phyloP scores from a whole-genome alignment of 2,329 filamentous ascomycete genomes.

The Penicillium aurantiogriseum region DNA sequence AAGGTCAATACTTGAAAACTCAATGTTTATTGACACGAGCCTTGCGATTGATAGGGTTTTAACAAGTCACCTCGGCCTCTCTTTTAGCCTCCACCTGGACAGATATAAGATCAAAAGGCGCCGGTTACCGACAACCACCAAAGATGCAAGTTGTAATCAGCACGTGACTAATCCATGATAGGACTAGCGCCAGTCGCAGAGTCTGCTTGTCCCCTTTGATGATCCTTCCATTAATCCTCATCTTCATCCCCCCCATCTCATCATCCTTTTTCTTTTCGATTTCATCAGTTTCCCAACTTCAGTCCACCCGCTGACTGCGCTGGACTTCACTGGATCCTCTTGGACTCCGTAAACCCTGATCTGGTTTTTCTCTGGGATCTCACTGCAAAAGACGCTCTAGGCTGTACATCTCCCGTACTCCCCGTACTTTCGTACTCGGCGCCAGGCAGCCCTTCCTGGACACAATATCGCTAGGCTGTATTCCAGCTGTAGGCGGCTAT shows the following conservation, averaged over 20 bases:
- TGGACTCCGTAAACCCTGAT: slow-evolving; percentile 28
- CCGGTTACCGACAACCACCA: not conserved
- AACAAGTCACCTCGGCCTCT: not conserved
- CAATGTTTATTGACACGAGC: not conserved
- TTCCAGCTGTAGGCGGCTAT: slow-evolving; percentile 41
- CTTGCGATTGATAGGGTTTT: not conserved
- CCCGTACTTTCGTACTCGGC: slow-evolving; percentile 38
- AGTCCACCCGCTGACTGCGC: slow-evolving; percentile 6
- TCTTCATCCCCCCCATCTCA: slow-evolving; percentile 11
- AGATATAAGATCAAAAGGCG: not conserved
- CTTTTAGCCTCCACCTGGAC: not conserved
- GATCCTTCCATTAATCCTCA: slow-evolving; percentile 13
- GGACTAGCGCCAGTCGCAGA: slow-evolving; percentile 6
- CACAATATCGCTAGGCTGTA: slow-evolving; percentile 38
- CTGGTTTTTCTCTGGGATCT: slow-evolving; percentile 17
- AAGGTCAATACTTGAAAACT: not conserved
- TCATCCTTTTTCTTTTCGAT: slow-evolving; percentile 10
- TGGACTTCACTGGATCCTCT: slow-evolving; percentile 5
- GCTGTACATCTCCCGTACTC: slow-evolving; percentile 28
- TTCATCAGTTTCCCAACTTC: slow-evolving; percentile 11
- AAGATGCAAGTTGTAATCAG: not conserved
- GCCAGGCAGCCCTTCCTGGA: slow-evolving; percentile 29
- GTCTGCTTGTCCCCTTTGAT: slow-evolving; percentile 10
- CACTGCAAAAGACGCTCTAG: slow-evolving; percentile 28
- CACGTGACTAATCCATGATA: not conserved